Evolutionary conservation across 2,329 filamentous ascomycete genomes (phyloP).

Genomic region (Orbilia blumenaviensis): DNA sequence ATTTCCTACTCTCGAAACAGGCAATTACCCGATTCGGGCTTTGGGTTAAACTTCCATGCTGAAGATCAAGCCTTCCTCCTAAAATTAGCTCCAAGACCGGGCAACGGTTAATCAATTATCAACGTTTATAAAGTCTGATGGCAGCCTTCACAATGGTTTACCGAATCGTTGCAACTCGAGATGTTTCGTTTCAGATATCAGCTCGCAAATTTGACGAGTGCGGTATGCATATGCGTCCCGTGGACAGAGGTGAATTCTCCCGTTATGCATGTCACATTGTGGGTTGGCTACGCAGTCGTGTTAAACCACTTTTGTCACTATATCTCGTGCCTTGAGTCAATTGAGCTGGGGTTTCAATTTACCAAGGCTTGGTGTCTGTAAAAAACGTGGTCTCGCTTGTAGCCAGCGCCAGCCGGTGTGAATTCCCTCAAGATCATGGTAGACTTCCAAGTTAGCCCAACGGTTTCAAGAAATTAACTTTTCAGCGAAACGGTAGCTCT

Average conservation of each 20-base stretch:
- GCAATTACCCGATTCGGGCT: conserved; percentile 16
- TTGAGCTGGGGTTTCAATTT: not conserved
- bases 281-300: not conserved
- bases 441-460: not conserved
- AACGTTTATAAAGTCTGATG: not conserved
- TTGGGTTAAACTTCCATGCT: not conserved
- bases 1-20: conserved; percentile 12
- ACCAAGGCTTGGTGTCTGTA: not conserved
- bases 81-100: conserved; percentile 18
- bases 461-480: conserved; percentile 20
- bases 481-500: not conserved
- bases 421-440: conserved; percentile 11
- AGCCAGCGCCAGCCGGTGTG: no score
- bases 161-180: conserved; percentile 23
- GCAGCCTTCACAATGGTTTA: not conserved
- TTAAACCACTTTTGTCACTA: not conserved
- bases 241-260: not conserved
- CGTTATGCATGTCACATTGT: conserved; percentile 33
- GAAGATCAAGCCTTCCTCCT: conserved; percentile 19
- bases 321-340: conserved; percentile 5
- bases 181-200: conserved; percentile 48
- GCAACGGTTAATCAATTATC: conserved; percentile 27
- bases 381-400: conserved; percentile 53
- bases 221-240: conserved; percentile 48
- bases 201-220: conserved; percentile 29